phyloP scores from a whole-genome alignment of 1,284 basidiomycete genomes.

The Stereum hirsutum region DNA sequence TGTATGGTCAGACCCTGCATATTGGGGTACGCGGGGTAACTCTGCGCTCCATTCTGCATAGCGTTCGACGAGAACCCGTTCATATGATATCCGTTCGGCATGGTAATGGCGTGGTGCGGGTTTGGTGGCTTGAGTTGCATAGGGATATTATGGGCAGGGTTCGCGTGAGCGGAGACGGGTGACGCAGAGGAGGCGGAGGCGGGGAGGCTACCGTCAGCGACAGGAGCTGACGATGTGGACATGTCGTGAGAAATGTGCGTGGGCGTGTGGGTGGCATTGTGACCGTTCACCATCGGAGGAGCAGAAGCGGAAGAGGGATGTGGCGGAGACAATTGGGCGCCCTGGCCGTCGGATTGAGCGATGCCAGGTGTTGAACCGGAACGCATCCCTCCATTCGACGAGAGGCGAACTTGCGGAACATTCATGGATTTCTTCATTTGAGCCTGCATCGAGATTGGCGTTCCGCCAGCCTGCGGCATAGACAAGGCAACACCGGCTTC shows the following conservation, averaged over 20 bases:
- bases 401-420: constrained; percentile 46
- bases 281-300: constrained; percentile 11
- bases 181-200: constrained; percentile 10
- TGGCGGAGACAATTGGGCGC: constrained; percentile 17
- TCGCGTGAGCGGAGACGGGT: constrained; percentile 7
- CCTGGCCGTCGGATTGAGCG: constrained; percentile 9
- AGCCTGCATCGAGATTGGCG: constrained; percentile 41
- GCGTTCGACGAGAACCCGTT: constrained; percentile 29
- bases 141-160: too few species aligned
- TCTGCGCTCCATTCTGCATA: too few species aligned
- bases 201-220: constrained; percentile 4
- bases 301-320: constrained; percentile 27
- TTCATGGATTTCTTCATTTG: constrained; percentile 45
- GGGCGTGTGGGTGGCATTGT: constrained; percentile 14
- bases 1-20: constrained; percentile 33
- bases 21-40: constrained; percentile 18
- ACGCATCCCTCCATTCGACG: constrained; percentile 44
- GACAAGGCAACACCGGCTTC: constrained; percentile 5
- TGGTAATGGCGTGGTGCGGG: constrained; percentile 17
- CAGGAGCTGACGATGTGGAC: constrained; percentile 9
- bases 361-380: constrained; percentile 26
- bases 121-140: constrained; percentile 35
- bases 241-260: constrained; percentile 12
- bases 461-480: constrained; percentile 23
- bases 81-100: constrained; percentile 37